Conservation (phyloP, 2,329 filamentous ascomycete genomes). For the Colletotrichum sansevieriae region DNA sequence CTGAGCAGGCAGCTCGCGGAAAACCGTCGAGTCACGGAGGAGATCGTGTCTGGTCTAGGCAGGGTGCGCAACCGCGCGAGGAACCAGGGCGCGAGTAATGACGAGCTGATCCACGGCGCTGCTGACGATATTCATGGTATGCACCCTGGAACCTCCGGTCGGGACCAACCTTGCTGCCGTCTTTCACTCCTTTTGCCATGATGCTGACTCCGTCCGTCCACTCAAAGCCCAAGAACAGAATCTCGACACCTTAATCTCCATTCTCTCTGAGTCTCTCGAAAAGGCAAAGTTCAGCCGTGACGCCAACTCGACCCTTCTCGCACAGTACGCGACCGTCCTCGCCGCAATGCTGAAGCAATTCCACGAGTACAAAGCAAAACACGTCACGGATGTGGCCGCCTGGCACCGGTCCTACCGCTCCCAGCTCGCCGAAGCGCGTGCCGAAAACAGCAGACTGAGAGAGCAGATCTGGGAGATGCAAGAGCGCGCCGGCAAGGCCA, state of each 20-base stretch:
- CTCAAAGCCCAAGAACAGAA: conserved; percentile 68
- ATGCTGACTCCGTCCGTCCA: conserved; percentile 15
- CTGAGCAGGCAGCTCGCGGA: conserved; percentile 73
- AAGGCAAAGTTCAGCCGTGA: conserved; percentile 71
- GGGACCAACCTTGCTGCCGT: neutral
- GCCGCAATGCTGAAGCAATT: conserved; percentile 72
- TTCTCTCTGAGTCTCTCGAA: conserved; percentile 73
- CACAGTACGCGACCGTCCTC: conserved; percentile 69
- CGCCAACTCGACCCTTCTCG: conserved; percentile 69
- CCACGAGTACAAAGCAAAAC: conserved; percentile 74
- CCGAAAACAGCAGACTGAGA: conserved; percentile 72
- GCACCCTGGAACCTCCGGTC: conserved; percentile 37
- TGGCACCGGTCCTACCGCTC: conserved; percentile 77
- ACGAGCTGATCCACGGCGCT: conserved; percentile 68
- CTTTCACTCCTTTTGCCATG: neutral
- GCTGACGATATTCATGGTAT: conserved; percentile 70
- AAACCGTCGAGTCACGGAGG: conserved; percentile 71
- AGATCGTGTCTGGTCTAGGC: conserved; percentile 73
- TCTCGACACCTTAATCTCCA: conserved; percentile 71
- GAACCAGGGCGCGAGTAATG: conserved; percentile 66
- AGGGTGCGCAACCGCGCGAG: conserved; percentile 70
- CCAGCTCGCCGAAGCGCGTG: conserved; percentile 74
- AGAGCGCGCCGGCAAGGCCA: conserved; percentile 69
- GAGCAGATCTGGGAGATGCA: conserved; percentile 78
- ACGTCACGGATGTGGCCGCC: conserved; percentile 70